Evolutionary conservation across 2,329 filamentous ascomycete genomes (phyloP).

Genomic region (Chaetomium globosum): DNA sequence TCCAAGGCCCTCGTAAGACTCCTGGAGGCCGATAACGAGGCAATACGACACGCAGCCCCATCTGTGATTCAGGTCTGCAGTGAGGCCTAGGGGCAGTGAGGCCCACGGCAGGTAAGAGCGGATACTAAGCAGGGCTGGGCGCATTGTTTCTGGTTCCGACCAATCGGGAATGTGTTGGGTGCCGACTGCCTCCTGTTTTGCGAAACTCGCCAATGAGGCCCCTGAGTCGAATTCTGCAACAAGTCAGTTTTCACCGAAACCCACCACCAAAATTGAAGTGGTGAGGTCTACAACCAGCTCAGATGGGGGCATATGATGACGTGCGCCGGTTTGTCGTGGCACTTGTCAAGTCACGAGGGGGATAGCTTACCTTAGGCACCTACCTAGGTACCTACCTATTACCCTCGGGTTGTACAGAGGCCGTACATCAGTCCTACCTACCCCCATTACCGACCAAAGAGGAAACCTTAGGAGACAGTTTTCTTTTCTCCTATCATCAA

Average conservation of each 20-base stretch:
- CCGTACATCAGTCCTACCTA: too few species aligned
- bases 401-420: background rate
- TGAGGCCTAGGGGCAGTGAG: constrained; percentile 13
- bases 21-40: background rate
- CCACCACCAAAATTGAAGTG: background rate
- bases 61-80: constrained; percentile 6
- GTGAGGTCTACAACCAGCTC: background rate
- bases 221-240: background rate
- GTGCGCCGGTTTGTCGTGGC: background rate
- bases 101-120: constrained; percentile 8
- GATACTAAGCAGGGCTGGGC: background rate
- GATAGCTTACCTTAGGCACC: too few species aligned
- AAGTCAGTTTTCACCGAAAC: background rate
- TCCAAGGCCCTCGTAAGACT: background rate
- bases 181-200: constrained; percentile 8
- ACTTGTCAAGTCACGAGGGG: background rate
- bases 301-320: background rate
- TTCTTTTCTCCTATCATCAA: background rate
- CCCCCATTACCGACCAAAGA: background rate
- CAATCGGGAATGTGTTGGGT: background rate
- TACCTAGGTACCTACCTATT: background rate
- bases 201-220: background rate
- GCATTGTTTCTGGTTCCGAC: background rate
- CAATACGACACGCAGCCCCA: background rate
- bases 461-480: background rate